These are phyloP conservation scores for Martiniozyma asiatica DNA, from an alignment of 1,139 yeast genomes.

Conservation along the genomic window DNA sequence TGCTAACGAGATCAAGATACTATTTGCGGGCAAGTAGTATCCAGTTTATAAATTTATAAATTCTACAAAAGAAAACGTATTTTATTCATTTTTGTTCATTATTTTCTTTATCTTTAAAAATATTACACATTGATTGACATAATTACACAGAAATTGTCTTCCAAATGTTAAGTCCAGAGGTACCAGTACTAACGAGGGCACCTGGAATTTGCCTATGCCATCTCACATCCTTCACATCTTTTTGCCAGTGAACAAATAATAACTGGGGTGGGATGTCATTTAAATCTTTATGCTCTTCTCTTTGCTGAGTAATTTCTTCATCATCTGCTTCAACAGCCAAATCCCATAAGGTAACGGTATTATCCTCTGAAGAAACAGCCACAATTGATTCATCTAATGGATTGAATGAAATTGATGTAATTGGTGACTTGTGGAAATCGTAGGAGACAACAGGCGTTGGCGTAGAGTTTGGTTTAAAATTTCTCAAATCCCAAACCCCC, in stretches of 20 bases:
- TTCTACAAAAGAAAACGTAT: no score
- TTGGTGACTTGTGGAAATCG: slow-evolving; percentile 87
- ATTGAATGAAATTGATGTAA: slow-evolving; percentile 88
- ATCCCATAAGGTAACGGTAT: slow-evolving; percentile 96
- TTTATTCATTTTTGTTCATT: no score
- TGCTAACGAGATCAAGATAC: no score
- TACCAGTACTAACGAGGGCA: slow-evolving; percentile 85
- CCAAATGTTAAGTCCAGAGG: slow-evolving; percentile 92
- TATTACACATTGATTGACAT: no score
- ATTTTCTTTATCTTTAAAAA: no score
- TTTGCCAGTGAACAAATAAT: slow-evolving; percentile 96
- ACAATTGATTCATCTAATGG: slow-evolving; percentile 92
- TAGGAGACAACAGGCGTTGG: slow-evolving; percentile 74
- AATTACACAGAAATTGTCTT: slow-evolving; percentile 87
- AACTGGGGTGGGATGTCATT: slow-evolving; percentile 92
- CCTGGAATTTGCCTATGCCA: slow-evolving; percentile 99
- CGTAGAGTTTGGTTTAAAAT: slow-evolving; percentile 44
- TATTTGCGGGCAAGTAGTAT: no score
- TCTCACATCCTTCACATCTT: slow-evolving; percentile 92
- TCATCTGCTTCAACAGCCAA: slow-evolving; percentile 95
- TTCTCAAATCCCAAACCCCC: slow-evolving; percentile 97
- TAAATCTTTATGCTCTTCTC: slow-evolving; percentile 60
- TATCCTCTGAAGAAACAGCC: slow-evolving; percentile 93
- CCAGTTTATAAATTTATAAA: not conserved
- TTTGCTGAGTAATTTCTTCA: slow-evolving; percentile 78